These are phyloP conservation scores for Kazachstania bromeliacearum DNA, from an alignment of 805 yeast genomes.

Conservation along the genomic window DNA sequence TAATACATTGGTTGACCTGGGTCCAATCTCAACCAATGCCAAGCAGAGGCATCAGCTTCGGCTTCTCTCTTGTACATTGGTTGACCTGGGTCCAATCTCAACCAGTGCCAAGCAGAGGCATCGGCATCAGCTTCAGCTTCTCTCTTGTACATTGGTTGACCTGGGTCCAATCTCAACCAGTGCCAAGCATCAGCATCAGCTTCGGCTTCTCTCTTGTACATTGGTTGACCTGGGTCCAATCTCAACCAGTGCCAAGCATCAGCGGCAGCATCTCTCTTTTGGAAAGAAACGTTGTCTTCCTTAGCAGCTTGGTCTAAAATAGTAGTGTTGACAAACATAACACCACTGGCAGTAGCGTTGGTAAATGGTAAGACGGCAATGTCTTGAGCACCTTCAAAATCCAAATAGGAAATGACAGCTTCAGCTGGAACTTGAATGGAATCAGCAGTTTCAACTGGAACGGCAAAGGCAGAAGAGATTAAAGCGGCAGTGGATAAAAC, in stretches of 20 bases:
- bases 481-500: slow-evolving; percentile 10
- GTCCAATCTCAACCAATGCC: slow-evolving; percentile 21
- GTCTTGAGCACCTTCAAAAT: slow-evolving; percentile 21
- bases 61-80: slow-evolving; percentile 25
- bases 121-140: slow-evolving; percentile 16
- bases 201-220: slow-evolving; percentile 27
- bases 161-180: slow-evolving; percentile 20
- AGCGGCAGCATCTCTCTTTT: slow-evolving; percentile 12
- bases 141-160: slow-evolving; percentile 24
- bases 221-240: slow-evolving; percentile 11
- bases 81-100: slow-evolving; percentile 19
- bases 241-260: slow-evolving; percentile 19
- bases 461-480: slow-evolving; percentile 12
- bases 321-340: slow-evolving; percentile 27
- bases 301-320: slow-evolving; percentile 18
- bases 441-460: slow-evolving; percentile 17
- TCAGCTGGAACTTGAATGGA: slow-evolving; percentile 22
- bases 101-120: slow-evolving; percentile 24
- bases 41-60: slow-evolving; percentile 16
- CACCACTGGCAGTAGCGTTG: slow-evolving; percentile 24
- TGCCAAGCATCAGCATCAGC: slow-evolving; percentile 25
- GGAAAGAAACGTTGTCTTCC: slow-evolving; percentile 5
- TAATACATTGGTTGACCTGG: slow-evolving; percentile 20
- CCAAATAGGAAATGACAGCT: slow-evolving; percentile 25
- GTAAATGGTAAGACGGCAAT: slow-evolving; percentile 22